A percentile compares a stretch with the other conserved stretches of the same genome.
These are phyloP conservation scores for Fusarium citri DNA, from an alignment of 2,329 filamentous ascomycete species.

Conservation along the genomic window DNA sequence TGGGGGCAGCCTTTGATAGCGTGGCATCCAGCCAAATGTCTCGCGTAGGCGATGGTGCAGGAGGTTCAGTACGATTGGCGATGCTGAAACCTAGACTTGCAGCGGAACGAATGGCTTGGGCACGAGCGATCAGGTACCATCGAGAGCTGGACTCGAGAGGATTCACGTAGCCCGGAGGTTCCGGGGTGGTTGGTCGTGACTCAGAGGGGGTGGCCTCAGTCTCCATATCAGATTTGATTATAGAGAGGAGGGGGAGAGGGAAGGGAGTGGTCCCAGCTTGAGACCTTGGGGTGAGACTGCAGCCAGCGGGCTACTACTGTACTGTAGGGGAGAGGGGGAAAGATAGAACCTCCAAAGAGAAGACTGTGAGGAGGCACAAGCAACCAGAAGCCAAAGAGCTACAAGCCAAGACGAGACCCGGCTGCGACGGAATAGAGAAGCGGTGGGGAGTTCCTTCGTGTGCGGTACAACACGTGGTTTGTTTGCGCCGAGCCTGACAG, in stretches of 20 bases:
- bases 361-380: constrained; percentile 24
- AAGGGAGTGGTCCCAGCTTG: constrained; percentile 27
- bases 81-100: constrained; percentile 58
- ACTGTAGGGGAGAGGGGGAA: not conserved
- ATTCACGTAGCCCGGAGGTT: constrained; percentile 56
- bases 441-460: constrained; percentile 24
- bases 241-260: constrained; percentile 15
- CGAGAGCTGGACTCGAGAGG: constrained; percentile 58
- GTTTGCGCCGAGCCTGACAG: constrained; percentile 1
- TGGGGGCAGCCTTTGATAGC: constrained; percentile 51
- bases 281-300: constrained; percentile 25
- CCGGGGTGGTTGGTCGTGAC: constrained; percentile 48
- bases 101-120: constrained; percentile 58
- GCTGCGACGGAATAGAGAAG: constrained; percentile 31
- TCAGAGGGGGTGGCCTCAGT: constrained; percentile 45
- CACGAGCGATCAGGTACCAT: constrained; percentile 58
- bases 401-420: constrained; percentile 19
- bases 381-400: not conserved
- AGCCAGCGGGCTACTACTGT: constrained; percentile 9
- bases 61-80: constrained; percentile 56
- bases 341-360: not conserved
- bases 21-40: constrained; percentile 59
- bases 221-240: constrained; percentile 41
- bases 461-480: constrained; percentile 41
- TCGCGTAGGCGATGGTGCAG: constrained; percentile 53